Evolutionary conservation across 306 rosid genomes (phyloP), one percentile per base, ranked within the genome.

Genomic region (Sphenostylis stenocarpa): DNA sequence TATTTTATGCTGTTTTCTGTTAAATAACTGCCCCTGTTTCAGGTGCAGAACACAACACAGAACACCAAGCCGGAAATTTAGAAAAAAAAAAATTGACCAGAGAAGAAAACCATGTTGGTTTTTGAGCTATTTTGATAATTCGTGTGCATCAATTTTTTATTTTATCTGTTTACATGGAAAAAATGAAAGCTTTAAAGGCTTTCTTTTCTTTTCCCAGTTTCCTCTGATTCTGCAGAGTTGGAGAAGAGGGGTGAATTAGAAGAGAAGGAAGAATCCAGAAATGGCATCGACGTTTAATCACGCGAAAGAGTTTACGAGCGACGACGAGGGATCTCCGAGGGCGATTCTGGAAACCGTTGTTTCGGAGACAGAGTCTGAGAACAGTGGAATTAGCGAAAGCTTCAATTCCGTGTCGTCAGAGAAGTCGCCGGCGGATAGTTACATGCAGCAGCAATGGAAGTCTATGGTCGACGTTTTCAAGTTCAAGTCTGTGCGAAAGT

Each of bases 311-410:
- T 17, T 66, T 43, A 14, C 67, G 0, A 63, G 81, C 77, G 88
- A 84, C 14, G 93, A 72, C 0, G 86, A 89, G 28, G 7, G 51
- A 8, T 95, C 99, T 0, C 97, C 97, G 0, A 86, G 99, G 83
- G 91, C 90, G 1, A 90, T 95, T 44, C 36, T 95, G n/a, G 97
- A 92, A 33, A 55, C 82, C 77, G 87, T 84, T 1, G 75, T 85
- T 70, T 63, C 76, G 20, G 95, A 84, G 2, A 81, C 91, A 8
- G 97, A 90, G 34, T 92, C 93, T 0, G 96, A 90, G 52, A 60
- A 38, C 49, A 86, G 82, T 9, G 84, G 70, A 4, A 77, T 77
- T 70, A 68, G 77, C 80, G 78, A 12, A 10, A 21, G n/a, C 75
- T 67, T 60, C 71, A n/a, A 43, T 80, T 70, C 48, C 76, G 7